These are phyloP conservation scores for Monilinia vaccinii-corymbosi DNA, from an alignment of 2,329 filamentous ascomycete genomes.

Conservation along the genomic window DNA sequence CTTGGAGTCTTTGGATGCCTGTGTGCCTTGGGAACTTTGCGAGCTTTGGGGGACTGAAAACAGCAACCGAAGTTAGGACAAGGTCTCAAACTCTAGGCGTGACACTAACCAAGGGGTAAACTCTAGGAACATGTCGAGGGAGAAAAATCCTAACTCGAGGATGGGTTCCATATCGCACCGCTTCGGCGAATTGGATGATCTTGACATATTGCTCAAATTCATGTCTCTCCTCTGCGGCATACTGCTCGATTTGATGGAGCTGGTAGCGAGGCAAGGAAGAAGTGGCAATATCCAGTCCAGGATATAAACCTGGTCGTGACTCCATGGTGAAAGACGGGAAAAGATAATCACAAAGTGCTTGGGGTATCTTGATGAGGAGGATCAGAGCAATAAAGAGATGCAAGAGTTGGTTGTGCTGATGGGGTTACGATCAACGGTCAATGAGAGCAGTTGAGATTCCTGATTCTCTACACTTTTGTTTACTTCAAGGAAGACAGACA, in stretches of 20 bases:
- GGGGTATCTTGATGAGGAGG: no score
- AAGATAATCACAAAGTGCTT: not conserved
- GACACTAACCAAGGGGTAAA: no score
- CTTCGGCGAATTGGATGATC: slow-evolving; percentile 1
- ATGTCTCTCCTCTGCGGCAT: not conserved
- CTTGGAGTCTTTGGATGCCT: no score
- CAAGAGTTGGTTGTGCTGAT: not conserved
- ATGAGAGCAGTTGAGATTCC: not conserved
- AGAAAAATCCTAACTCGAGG: not conserved
- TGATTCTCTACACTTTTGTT: not conserved
- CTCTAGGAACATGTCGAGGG: not conserved
- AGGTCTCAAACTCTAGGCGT: not conserved
- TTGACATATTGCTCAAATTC: slow-evolving; percentile 3
- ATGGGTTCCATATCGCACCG: not conserved
- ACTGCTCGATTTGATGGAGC: not conserved
- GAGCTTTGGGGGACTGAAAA: not conserved
- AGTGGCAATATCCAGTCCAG: no score
- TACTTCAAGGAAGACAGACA: not conserved
- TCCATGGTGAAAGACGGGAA: not conserved
- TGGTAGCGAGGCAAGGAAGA: not conserved
- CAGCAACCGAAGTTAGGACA: not conserved
- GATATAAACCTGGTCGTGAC: not conserved
- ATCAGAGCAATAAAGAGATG: not conserved
- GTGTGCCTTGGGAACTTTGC: not conserved
- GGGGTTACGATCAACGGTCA: not conserved